Base-by-base conservation (phyloP, 192 early-diverging fungal genomes). In the Coemansia reversa region DNA sequence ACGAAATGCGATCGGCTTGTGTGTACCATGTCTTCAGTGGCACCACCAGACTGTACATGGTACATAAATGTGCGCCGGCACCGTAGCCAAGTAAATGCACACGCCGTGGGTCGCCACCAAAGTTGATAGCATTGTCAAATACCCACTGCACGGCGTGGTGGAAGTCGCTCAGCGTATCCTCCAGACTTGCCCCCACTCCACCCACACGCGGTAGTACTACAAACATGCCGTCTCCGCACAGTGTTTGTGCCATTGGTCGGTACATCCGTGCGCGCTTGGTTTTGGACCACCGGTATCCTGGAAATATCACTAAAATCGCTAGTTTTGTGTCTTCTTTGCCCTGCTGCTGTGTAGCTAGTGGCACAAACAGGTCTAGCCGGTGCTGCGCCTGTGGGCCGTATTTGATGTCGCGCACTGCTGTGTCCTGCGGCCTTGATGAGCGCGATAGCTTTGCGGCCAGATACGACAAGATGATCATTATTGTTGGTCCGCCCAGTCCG, bases 171-270 rank as follows among this genome's bases (percentile, higher is more conserved):
- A 81, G 51, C 1, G 64, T 69, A 30, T 72, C 79, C 20, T 69
- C 73, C 4, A 69, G 66, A n/a, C 60, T 59, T 0, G 69, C 74
- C 11, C 58, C 75, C 2, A 47, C 60, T 52, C 56, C 64, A 56
- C 79, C 79, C 27, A 81, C 69, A 8, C 74, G 73, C 30, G 79
- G 79, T 63, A 81, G 42, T 29, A 81, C 74, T 22, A 81, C 79
- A 53, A 81, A 81, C 66, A 72, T 65, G 7, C 79, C 79, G 60
- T 75, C 74, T 55, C 67, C 63, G 63, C 79, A 81, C 52, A 81
- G 74, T 1, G 72, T 81, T 66, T 81, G 79, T 18, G 79, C 79
- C 79, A 81, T 81, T 5, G 79, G 79, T 20, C 74, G 74, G 64
- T 81, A 81, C 60, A 81, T 53, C 55, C 79, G 74, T 11, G 79